Conservation (phyloP, 441 rosid genomes). For the Bruguiera hainesii region DNA sequence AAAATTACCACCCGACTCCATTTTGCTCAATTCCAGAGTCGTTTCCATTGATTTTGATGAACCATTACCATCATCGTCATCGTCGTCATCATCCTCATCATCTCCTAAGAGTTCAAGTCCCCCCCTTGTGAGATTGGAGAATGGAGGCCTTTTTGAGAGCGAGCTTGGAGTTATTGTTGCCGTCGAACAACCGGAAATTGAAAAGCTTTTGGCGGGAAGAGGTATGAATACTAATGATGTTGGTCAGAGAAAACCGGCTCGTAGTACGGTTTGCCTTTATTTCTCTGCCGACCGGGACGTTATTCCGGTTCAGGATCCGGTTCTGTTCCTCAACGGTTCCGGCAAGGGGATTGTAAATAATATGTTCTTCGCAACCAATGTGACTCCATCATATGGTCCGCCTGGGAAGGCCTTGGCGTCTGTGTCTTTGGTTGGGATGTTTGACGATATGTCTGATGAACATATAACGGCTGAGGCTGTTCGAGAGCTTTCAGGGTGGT, state of each 20-base stretch:
- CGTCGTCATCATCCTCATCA: too few relatives aligned
- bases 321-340: conserved; percentile 70
- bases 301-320: conserved; percentile 68
- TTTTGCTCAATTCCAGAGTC: conserved; percentile 49
- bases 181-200: conserved; percentile 63
- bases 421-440: conserved; percentile 68
- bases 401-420: conserved; percentile 63
- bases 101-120: conserved; percentile 1
- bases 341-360: conserved; percentile 72
- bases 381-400: conserved; percentile 71
- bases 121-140: conserved; percentile 42
- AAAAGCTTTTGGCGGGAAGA: conserved; percentile 51
- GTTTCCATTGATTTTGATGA: conserved; percentile 43
- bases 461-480: conserved; percentile 45
- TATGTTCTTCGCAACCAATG: conserved; percentile 87
- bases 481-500: conserved; percentile 68
- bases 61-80: neutral
- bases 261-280: conserved; percentile 73
- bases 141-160: conserved; percentile 45
- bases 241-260: conserved; percentile 33
- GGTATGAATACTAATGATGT: conserved; percentile 15
- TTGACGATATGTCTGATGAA: conserved; percentile 46
- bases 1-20: conserved; percentile 49
- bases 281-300: conserved; percentile 47
- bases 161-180: conserved; percentile 71